Evolutionary conservation across 495 filamentous ascomycete genomes (phyloP).

Genomic region (Jackrogersella minutella): DNA sequence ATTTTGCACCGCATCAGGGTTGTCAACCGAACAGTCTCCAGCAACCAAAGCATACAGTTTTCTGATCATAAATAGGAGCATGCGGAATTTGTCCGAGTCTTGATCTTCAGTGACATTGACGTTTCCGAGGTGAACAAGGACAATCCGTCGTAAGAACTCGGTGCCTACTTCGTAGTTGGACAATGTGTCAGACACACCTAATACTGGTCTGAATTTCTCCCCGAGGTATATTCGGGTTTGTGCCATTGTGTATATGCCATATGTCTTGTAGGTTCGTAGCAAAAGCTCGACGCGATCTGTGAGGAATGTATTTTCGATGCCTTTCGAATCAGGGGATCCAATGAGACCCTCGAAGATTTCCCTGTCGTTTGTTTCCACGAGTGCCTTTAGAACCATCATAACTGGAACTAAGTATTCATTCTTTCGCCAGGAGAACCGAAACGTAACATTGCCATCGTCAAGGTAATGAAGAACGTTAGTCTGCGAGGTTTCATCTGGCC

Average conservation of each 20-base stretch:
- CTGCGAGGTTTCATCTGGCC: slow-evolving; percentile 95
- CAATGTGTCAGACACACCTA: slow-evolving; percentile 80
- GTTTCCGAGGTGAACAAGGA: slow-evolving; percentile 88
- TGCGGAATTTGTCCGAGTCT: slow-evolving; percentile 89
- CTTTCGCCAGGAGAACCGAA: slow-evolving; percentile 98
- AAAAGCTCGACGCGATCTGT: slow-evolving; percentile 93
- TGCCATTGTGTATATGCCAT: slow-evolving; percentile 77
- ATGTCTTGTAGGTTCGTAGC: slow-evolving; percentile 89
- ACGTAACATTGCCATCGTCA: slow-evolving; percentile 91
- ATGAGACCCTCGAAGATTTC: slow-evolving; percentile 94
- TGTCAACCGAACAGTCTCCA: slow-evolving; percentile 90
- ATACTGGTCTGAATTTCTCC: slow-evolving; percentile 84
- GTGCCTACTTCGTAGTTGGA: slow-evolving; percentile 86
- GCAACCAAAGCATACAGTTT: slow-evolving; percentile 93
- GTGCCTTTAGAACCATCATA: slow-evolving; percentile 95
- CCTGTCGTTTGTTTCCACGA: slow-evolving; percentile 93
- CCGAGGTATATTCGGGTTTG: slow-evolving; percentile 86
- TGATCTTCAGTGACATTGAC: slow-evolving; percentile 80
- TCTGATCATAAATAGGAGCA: slow-evolving; percentile 94
- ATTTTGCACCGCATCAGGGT: slow-evolving; percentile 93
- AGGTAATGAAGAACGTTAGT: slow-evolving; percentile 97
- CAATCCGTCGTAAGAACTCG: slow-evolving; percentile 88
- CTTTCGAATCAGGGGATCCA: slow-evolving; percentile 74
- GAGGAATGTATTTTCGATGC: slow-evolving; percentile 86
- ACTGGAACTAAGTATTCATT: slow-evolving; percentile 92